Evolutionary conservation across 805 yeast species (phyloP).

Genomic region (Hanseniaspora lachancei): DNA sequence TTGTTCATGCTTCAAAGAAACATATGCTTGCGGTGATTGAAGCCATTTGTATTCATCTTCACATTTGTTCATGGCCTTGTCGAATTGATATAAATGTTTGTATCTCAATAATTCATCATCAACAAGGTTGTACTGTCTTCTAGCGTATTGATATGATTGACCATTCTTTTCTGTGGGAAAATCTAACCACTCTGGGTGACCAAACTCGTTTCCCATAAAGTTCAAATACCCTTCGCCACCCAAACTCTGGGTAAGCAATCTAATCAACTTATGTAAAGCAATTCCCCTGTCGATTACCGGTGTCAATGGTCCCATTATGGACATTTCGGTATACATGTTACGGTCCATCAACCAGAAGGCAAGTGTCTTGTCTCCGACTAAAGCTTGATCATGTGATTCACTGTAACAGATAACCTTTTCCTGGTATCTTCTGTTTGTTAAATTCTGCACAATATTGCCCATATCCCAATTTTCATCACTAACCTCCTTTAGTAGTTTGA

Average conservation of each 20-base stretch:
- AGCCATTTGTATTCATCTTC: constrained; percentile 66
- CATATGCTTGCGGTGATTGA: constrained; percentile 59
- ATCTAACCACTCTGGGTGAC: constrained; percentile 98
- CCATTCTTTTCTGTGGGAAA: constrained; percentile 85
- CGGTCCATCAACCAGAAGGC: constrained; percentile 99
- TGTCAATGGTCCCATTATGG: constrained; percentile 55
- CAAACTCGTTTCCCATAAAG: constrained; percentile 96
- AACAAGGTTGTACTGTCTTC: constrained; percentile 83
- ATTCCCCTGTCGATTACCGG: constrained; percentile 79
- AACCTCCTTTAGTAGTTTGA: constrained; percentile 72
- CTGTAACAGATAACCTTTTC: constrained; percentile 86
- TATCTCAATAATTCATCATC: constrained; percentile 73
- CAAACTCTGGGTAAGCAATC: constrained; percentile 73
- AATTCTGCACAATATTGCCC: constrained; percentile 62
- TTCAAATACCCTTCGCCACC: constrained; percentile 96
- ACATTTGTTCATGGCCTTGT: constrained; percentile 65
- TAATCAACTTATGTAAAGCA: constrained; percentile 78
- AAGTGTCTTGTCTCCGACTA: constrained; percentile 90
- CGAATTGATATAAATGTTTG: constrained; percentile 67
- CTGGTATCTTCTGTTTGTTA: constrained; percentile 75
- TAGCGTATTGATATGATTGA: constrained; percentile 83
- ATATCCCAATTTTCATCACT: constrained; percentile 86
- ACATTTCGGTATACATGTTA: constrained; percentile 95
- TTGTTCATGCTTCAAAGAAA: constrained; percentile 73
- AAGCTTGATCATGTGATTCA: constrained; percentile 93